Percentiles rank a stretch among this genome's conserved stretches.
phyloP scores from a whole-genome alignment of 495 filamentous ascomycete genomes.

The Penicillium diatomitis region DNA sequence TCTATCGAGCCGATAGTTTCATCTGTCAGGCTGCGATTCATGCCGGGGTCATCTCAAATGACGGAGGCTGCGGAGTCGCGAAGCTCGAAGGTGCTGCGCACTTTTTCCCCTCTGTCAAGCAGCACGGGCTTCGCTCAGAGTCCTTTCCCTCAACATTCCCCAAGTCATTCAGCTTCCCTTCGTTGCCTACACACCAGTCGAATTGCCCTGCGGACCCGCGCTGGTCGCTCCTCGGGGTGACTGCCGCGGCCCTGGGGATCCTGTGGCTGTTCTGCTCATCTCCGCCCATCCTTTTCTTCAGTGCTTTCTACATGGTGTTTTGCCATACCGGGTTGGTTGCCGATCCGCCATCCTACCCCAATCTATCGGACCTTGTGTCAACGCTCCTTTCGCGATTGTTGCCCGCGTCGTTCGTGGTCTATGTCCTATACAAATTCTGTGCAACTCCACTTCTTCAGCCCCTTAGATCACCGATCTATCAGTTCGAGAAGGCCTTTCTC shows the following conservation, averaged over 20 bases:
- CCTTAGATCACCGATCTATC: constrained; percentile 47
- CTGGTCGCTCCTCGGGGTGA: constrained; percentile 68
- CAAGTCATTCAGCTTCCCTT: constrained; percentile 59
- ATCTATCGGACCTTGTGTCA: constrained; percentile 55
- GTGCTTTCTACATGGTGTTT: constrained; percentile 63
- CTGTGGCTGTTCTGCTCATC: constrained; percentile 64
- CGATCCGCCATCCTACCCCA: constrained; percentile 55
- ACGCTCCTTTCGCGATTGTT: constrained; percentile 62
- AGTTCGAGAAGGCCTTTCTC: constrained; percentile 62
- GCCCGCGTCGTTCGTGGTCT: constrained; percentile 65
- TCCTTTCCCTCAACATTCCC: constrained; percentile 73
- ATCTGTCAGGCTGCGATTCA: constrained; percentile 78
- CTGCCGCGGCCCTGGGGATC: constrained; percentile 53
- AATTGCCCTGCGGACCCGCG: constrained; percentile 50
- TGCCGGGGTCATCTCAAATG: constrained; percentile 58
- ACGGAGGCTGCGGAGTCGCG: constrained; percentile 70
- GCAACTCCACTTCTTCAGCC: constrained; percentile 43
- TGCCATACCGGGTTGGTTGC: constrained; percentile 71
- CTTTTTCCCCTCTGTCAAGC: constrained; percentile 48
- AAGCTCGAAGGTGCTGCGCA: constrained; percentile 57
- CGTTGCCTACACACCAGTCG: constrained; percentile 28
- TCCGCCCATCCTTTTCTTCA: constrained; percentile 60
- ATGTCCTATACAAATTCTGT: constrained; percentile 66
- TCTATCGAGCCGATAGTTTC: constrained; percentile 78
- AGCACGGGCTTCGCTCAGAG: constrained; percentile 57